Base-by-base conservation (phyloP, 2,329 filamentous ascomycete species). In the Fusarium haematococcum region DNA sequence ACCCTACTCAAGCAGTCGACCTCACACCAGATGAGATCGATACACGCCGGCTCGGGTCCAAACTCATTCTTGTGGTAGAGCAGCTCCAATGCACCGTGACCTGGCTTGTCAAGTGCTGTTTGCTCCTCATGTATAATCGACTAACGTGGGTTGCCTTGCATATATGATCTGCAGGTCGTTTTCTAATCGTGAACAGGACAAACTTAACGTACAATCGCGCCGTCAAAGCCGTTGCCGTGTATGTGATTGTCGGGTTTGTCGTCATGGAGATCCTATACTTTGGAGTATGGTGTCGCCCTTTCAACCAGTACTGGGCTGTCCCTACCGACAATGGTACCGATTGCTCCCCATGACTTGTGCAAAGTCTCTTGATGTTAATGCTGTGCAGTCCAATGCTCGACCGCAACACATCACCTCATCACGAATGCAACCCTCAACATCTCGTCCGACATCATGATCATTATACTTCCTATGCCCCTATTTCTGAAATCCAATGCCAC, bases 61-160 rank as follows among this genome's bases (percentile, higher is more conserved):
- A 58, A 30, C 32, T 58, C n/a, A 58, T 58, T 14, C 35, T 58
- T 18, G 54, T 58, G n/a, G 54, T 23, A 18, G 54, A 58, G 54
- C 54, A 58, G 33, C 33, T 58, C 6, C 54, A 58, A 37, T 58
- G 54, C 33, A 58, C 8, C 13, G 54, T 58, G 32, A 39, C 35
- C 23, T 58, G 54, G 54, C 54, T 58, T 10, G 54, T 58, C 54
- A 58, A 58, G 54, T 58, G 14, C 54, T 58, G 54, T 20, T 37
- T 58, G 54, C 54, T 58, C 8, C 54, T 58, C 32, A 58, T 58
- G 54, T 58, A 58, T 30, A 23, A 58, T 16, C 54, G 54, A 18
- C 54, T 58, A 6, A 58, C 54, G 54, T 37, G n/a, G 6, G 54
- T 58, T 58, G 32, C 18, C 18, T 32, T n/a, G 6, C 27, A n/a